Conservation (phyloP, 176 grass and related monocot genomes). For the Eragrostis nindensis region DNA sequence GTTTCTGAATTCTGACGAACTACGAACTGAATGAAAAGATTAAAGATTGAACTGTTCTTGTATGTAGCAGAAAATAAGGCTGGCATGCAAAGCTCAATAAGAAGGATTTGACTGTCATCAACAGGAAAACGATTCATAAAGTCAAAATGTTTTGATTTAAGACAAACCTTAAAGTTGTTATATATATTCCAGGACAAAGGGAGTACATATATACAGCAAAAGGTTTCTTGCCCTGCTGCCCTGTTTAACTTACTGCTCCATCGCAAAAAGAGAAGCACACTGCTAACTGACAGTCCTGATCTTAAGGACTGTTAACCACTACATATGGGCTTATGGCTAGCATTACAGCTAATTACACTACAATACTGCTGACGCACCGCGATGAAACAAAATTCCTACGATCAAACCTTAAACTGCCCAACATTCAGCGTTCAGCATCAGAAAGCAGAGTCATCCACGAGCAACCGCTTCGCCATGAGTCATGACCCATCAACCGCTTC, state of each 20-base stretch:
- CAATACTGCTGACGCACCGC: neutral
- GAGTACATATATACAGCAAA: neutral
- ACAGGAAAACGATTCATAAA: too few species aligned
- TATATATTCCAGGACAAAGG: neutral
- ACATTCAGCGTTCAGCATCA: neutral
- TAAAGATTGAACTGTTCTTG: neutral
- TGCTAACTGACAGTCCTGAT: neutral
- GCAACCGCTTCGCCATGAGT: too few species aligned
- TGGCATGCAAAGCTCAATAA: neutral
- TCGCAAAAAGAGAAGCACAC: neutral
- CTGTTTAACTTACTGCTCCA: neutral
- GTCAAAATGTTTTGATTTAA: too few species aligned
- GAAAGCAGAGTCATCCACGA: conserved; percentile 7
- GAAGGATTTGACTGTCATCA: too few species aligned
- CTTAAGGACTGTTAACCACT: neutral
- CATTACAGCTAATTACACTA: neutral
- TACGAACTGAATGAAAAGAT: neutral
- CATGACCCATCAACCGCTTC: conserved; percentile 17
- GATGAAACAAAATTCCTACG: neutral
- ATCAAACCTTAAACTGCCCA: neutral
- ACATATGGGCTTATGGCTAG: neutral
- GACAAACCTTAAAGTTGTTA: too few species aligned
- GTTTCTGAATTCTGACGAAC: conserved; percentile 9
- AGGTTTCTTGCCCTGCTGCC: conserved; percentile 6
- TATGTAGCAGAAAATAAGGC: neutral